Evolutionary conservation across 257 asterid species (phyloP), one percentile per base, ranked within the genome.

Genomic region (Solanum habrochaites): DNA sequence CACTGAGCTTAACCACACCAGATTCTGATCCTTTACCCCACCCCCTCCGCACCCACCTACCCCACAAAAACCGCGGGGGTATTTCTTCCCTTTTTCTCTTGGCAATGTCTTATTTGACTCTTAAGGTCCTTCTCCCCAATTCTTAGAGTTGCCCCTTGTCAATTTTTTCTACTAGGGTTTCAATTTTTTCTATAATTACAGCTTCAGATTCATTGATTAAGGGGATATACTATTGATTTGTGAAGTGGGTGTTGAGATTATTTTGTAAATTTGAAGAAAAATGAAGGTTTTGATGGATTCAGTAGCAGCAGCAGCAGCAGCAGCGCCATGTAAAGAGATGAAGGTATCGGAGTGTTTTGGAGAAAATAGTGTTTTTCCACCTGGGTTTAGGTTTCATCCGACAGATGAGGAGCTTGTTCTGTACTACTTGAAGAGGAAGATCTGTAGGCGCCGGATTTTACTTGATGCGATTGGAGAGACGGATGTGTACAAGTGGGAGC

Each of bases 341-440:
- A 89, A 89, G 58, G 85, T 93, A 35, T 72, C 81, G 2, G 47
- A 72, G 5, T 72, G 47, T 72, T 86, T 71, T 2, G 90, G 86
- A 42, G 93, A 92, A 9, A 85, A 10, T 4, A 89, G 87, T 16
- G 45, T 74, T 25, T 96, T 94, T 35, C 95, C 98, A 6, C 99
- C 99, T 37, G 99, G 99, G 27, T 96, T 96, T 91, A 90, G 99
- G 75, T 96, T 96, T 87, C 98, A 96, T 86, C 99, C 99, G 6
- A 95, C 99, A 12, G 99, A 96, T 40, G 99, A 96, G 88, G 99
- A 96, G 89, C 91, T 96, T 69, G 93, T 96, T 43, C 90, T 95
- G 23, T 96, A 92, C 92, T 92, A 95, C 78, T 89, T 96, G 35
- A 95, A 95, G 92, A 85, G 92, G 92, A 96, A 96, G 95, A 94